These are phyloP conservation scores for Orbilia blumenaviensis DNA, from an alignment of 2,329 filamentous ascomycete species.

Conservation along the genomic window DNA sequence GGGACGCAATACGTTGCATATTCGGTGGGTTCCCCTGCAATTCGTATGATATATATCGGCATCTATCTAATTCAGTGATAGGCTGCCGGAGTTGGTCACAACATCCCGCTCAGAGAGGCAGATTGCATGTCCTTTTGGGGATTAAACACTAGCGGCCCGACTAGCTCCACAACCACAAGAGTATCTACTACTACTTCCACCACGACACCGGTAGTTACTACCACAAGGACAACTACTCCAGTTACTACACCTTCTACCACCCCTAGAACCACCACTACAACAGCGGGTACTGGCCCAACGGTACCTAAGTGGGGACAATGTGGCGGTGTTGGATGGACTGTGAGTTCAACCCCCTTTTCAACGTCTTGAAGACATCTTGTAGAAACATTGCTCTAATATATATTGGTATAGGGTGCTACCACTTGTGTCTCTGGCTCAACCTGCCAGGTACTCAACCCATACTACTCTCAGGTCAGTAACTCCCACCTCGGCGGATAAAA, in stretches of 20 bases:
- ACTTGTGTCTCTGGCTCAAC: conserved; percentile 38
- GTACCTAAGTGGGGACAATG: conserved; percentile 47
- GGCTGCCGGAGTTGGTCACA: conserved; percentile 29
- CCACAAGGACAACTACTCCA: neutral
- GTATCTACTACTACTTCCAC: conserved; percentile 16
- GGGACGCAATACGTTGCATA: conserved; percentile 53
- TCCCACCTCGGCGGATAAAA: too few species aligned
- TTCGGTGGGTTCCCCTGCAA: neutral
- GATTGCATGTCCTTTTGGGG: conserved; percentile 24
- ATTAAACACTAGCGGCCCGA: conserved; percentile 37
- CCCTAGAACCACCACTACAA: conserved; percentile 12
- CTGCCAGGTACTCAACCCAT: conserved; percentile 50
- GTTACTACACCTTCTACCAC: conserved; percentile 14
- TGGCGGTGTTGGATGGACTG: conserved; percentile 53
- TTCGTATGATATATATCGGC: conserved; percentile 25
- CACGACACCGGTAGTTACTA: conserved; percentile 5
- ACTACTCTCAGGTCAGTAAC: conserved; percentile 54
- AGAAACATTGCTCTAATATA: neutral
- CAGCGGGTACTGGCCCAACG: conserved; percentile 8
- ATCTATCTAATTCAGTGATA: neutral
- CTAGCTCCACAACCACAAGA: neutral
- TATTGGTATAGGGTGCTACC: conserved; percentile 13
- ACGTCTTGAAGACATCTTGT: neutral
- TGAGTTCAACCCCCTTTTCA: conserved; percentile 1
- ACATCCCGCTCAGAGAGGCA: conserved; percentile 13